Percentiles rank a stretch among this genome's conserved stretches.
Conservation (phyloP, 2,329 filamentous ascomycete species). For the Fusarium praegraminearum region DNA sequence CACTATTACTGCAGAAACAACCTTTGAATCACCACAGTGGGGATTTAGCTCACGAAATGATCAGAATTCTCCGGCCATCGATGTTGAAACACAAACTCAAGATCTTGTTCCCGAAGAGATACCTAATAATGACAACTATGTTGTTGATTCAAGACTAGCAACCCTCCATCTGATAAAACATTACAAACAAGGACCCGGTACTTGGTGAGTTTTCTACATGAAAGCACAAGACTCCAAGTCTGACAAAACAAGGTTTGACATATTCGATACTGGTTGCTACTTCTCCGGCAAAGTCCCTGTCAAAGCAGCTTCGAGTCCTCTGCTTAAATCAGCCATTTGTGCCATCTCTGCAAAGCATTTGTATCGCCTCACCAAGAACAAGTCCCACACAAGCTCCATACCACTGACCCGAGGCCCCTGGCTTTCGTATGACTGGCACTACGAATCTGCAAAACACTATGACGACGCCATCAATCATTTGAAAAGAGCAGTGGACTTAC, state of each 20-base stretch:
- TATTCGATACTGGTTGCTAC: conserved; percentile 43
- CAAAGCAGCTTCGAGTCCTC: conserved; percentile 32
- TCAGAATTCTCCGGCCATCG: background rate
- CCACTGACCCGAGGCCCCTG: background rate
- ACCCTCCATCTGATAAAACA: conserved; percentile 30
- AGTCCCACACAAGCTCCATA: rapidly evolving
- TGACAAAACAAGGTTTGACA: conserved; percentile 32
- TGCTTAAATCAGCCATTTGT: conserved; percentile 39
- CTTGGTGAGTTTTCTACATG: conserved; percentile 7
- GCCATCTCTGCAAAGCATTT: conserved; percentile 42
- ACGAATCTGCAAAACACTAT: conserved; percentile 41
- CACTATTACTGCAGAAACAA: background rate
- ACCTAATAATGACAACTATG: background rate
- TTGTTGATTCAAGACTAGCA: background rate
- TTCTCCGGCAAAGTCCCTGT: conserved; percentile 44
- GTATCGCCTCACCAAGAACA: background rate
- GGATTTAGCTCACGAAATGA: background rate
- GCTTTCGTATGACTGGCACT: conserved; percentile 35
- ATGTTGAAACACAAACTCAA: rapidly evolving
- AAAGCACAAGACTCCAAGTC: rapidly evolving
- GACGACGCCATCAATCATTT: conserved; percentile 38
- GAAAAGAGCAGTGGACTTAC: conserved; percentile 29
- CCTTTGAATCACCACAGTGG: background rate
- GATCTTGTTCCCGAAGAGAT: rapidly evolving
- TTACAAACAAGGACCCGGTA: conserved; percentile 40